Evolutionary conservation across 306 rosid species (phyloP), one percentile per base, ranked within the genome.

Genomic region (Comarum palustre): DNA sequence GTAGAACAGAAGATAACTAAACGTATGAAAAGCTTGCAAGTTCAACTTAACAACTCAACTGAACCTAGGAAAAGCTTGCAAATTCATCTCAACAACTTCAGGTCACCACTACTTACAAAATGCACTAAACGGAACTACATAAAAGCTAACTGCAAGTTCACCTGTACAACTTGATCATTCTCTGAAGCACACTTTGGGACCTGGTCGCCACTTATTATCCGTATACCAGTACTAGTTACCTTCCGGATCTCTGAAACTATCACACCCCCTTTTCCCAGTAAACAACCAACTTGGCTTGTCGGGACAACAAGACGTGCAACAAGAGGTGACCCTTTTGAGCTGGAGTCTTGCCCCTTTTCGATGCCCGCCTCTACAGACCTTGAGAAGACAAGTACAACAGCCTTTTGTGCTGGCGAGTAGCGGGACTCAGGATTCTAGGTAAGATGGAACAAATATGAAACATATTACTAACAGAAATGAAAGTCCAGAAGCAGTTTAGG

Each of bases 231-330:
- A 57, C 97, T 91, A 4, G 97, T 94, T 74, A 77, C 86, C 84
- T 84, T 91, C 71, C 96, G 86, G 75, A 94, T 94, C 81, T 91
- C 99, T 34, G 99, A 75, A 66, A 94, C 78, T 69, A 91, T 87
- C 60, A 73, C 79, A 68, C 99, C 99, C 43, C 99, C 97, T 84
- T 90, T 94, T 82, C 99, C 99, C 82, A 94, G 70, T 80, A 94
- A 82, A 81, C 99, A 94, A 76, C 99, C 99, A 81, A 91, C 97
- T 80, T 91, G 99, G 85, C 80, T 87, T 71, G 91, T 68, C 29
- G 97, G 83, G 75, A 91, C 93, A 24, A 87, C 86, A 73, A 94
- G 91, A 51, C 91, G 82, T 45, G 95, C 97, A 32, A 81, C 79
- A 63, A 81, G 82, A 73, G 88, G 57, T 65, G 89, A 82, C 48